Evolutionary conservation across 2,329 filamentous ascomycete species (phyloP), one percentile per base, ranked within the genome.

Genomic region (Phaeosphaeria sp.): DNA sequence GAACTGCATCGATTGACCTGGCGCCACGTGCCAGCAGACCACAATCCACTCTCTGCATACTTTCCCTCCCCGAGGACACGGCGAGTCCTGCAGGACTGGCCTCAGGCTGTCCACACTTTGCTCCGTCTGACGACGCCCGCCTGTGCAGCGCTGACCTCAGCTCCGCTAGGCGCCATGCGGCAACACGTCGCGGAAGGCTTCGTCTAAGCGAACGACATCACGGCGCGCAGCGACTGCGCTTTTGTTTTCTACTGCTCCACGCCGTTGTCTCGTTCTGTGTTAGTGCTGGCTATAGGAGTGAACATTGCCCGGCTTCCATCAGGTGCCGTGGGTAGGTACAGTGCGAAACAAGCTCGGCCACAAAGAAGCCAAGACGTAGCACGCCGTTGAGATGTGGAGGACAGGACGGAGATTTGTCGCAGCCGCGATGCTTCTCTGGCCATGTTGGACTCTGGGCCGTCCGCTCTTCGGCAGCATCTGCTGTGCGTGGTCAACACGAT

Each of bases 1-100:
- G 8, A 36, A 13, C 30, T 36, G 15, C 30, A 36, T 36, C 30
- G 30, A 21, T 50, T 47, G 25, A 18, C 36, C 20, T 36, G 22
- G 49, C 43, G 45, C 53, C 57, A 60, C 57, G 54, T 60, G 53
- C 57, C 39, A 21, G 18, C 54, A 49, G 21, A 51, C 2, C 20
- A 17, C n/a, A 8, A 17, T 5, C 20, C 18, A 20, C n/a, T 6
- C 17, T 7, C 39, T 7, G 30, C n/a, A 18, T 9, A 39, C n/a
- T 13, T 15, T 17, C 18, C 21, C 20, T 45, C 40, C 50, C 21
- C 40, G 17, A 52, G 24, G 20, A 36, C 50, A 46, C n/a, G 40
- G 8, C 24, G 21, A 24, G 49, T 51, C 20, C 49, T 51, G 49
- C 33, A 52, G 57, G 53, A 60, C 51, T 30, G n/a, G 18, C 21